A percentile compares a stretch with the other conserved stretches of the same genome.
phyloP scores from a whole-genome alignment of 78 protist species.

The Dictyostelium purpureum region DNA sequence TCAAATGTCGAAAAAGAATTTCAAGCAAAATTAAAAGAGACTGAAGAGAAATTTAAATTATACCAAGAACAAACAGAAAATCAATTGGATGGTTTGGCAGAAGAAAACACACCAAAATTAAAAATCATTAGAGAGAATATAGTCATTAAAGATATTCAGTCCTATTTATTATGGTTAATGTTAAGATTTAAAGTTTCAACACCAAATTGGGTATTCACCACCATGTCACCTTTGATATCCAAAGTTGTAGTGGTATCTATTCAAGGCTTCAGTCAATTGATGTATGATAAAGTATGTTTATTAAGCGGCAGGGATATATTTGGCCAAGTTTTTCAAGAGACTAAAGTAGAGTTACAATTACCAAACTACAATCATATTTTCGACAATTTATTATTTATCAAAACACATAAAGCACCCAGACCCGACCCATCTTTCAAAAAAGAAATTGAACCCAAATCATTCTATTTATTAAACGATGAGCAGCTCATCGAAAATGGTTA shows the following conservation, averaged over 20 bases:
- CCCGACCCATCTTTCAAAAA: background rate
- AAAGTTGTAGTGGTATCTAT: constrained; percentile 23
- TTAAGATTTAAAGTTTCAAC: constrained; percentile 3
- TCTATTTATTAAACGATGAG: constrained; percentile 35
- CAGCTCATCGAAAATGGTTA: constrained; percentile 62
- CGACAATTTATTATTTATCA: constrained; percentile 3
- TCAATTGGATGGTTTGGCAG: background rate
- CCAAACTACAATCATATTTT: constrained; percentile 8
- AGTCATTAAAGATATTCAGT: constrained; percentile 44
- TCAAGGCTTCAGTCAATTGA: background rate
- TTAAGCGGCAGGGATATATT: constrained; percentile 23
- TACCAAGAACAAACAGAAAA: background rate
- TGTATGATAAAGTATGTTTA: background rate
- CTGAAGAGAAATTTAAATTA: background rate
- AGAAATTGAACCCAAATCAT: constrained; percentile 25
- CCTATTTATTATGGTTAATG: constrained; percentile 38
- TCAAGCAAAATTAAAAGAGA: background rate
- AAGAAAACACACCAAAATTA: background rate
- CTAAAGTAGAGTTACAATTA: background rate
- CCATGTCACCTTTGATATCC: constrained; percentile 22
- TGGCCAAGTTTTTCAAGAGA: background rate
- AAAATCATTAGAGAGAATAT: background rate
- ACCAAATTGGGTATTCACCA: constrained; percentile 46
- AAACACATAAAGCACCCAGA: background rate
- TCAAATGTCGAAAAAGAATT: too few relatives aligned